Evolutionary conservation across 306 rosid species (phyloP).

Genomic region (Comarum palustre): DNA sequence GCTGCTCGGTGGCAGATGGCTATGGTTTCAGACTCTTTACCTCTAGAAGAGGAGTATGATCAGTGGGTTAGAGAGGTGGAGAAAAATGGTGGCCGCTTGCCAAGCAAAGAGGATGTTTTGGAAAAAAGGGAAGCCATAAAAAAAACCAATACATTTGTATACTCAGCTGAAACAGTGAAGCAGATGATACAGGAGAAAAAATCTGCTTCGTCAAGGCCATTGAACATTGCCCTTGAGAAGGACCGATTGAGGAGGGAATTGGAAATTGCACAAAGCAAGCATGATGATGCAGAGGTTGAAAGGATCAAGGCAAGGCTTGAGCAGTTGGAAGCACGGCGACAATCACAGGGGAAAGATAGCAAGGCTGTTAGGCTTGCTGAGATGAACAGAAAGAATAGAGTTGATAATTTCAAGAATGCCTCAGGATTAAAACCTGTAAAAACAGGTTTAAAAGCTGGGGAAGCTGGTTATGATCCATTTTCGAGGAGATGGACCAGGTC

Average conservation of each 20-base stretch:
- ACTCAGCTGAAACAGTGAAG: slow-evolving; percentile 89
- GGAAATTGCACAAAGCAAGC: slow-evolving; percentile 62
- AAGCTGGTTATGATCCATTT: slow-evolving; percentile 98
- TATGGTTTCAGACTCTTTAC: slow-evolving; percentile 76
- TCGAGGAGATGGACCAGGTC: slow-evolving; percentile 98
- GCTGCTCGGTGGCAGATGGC: slow-evolving; percentile 99
- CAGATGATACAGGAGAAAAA: slow-evolving; percentile 91
- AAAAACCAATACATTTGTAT: slow-evolving; percentile 64
- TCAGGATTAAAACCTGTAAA: slow-evolving; percentile 61
- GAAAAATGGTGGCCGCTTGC: slow-evolving; percentile 73
- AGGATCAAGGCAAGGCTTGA: slow-evolving; percentile 62
- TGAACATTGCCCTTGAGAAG: slow-evolving; percentile 92
- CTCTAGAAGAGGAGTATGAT: slow-evolving; percentile 75
- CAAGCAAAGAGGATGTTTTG: slow-evolving; percentile 51
- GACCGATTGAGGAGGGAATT: slow-evolving; percentile 69
- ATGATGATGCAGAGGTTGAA: slow-evolving; percentile 56
- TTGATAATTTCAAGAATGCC: slow-evolving; percentile 92
- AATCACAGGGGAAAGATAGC: slow-evolving; percentile 50
- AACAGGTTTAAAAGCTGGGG: slow-evolving; percentile 68
- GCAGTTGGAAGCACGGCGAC: slow-evolving; percentile 68
- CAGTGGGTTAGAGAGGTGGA: slow-evolving; percentile 94
- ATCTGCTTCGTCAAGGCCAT: slow-evolving; percentile 69
- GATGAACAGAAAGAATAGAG: slow-evolving; percentile 93
- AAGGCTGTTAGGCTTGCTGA: slow-evolving; percentile 86
- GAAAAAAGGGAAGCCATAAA: slow-evolving; percentile 65